Evolutionary conservation across 164 flowering plant species (phyloP).

Genomic region (Dillenia suffruticosa): DNA sequence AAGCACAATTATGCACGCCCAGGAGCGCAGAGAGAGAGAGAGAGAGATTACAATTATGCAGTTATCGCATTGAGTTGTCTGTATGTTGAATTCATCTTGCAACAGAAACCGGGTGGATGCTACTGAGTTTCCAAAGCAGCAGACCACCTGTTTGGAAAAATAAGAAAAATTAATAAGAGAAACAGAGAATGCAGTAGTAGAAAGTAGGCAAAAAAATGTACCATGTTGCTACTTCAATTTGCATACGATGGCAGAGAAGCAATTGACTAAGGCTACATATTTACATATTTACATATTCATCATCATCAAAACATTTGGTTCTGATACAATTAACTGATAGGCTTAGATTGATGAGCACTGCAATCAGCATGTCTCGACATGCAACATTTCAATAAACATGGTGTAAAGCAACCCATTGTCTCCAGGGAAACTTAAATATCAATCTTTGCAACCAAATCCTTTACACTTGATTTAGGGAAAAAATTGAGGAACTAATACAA

Average conservation of each 20-base stretch:
- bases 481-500: no score
- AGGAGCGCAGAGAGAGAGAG: conserved; percentile 16
- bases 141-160: conserved; percentile 31
- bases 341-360: no score
- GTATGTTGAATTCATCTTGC: conserved; percentile 83
- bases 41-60: conserved; percentile 70
- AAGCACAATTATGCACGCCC: conserved; percentile 19
- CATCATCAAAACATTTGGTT: no score
- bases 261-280: no score
- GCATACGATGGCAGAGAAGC: background rate
- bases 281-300: no score
- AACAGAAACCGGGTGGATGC: conserved; percentile 71
- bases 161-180: conserved; percentile 19
- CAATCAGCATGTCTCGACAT: no score
- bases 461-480: no score
- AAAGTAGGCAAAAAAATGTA: background rate
- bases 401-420: no score
- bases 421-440: no score
- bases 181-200: background rate
- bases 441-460: no score
- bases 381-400: no score
- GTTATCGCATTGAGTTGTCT: conserved; percentile 70
- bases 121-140: conserved; percentile 67
- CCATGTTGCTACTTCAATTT: background rate
- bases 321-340: no score